A percentile compares a stretch with the other conserved stretches of the same genome.
These are phyloP conservation scores for Pinus albicaulis DNA, from an alignment of 75 land plant species.

Conservation along the genomic window DNA sequence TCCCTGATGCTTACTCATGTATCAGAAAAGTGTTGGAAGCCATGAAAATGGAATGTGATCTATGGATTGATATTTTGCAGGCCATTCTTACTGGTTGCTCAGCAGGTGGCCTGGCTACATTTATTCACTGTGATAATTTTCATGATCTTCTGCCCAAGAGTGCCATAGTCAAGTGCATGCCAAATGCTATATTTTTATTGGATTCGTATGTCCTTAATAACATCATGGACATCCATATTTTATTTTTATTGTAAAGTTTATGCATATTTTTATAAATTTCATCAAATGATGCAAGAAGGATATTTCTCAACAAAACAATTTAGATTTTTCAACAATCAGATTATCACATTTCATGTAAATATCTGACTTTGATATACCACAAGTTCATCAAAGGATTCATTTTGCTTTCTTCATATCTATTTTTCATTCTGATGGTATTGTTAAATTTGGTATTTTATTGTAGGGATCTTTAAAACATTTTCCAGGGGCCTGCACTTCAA, in stretches of 20 bases:
- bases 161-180: slow-evolving; percentile 72
- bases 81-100: slow-evolving; percentile 86
- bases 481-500: slow-evolving; percentile 37
- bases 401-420: background rate
- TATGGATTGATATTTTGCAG: slow-evolving; percentile 14
- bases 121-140: slow-evolving; percentile 77
- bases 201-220: slow-evolving; percentile 43
- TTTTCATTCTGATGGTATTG: background rate
- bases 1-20: no score
- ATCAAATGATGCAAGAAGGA: slow-evolving; percentile 27
- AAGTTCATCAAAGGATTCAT: no score
- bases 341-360: slow-evolving; percentile 61
- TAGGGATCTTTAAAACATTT: slow-evolving; percentile 44
- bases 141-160: slow-evolving; percentile 38
- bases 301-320: slow-evolving; percentile 34
- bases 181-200: slow-evolving; percentile 88
- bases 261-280: background rate
- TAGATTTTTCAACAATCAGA: slow-evolving; percentile 33
- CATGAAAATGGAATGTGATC: no score
- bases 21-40: no score
- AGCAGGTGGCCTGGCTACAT: slow-evolving; percentile 81
- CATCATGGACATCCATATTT: background rate
- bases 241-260: no score
- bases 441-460: background rate
- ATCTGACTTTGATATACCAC: background rate